Evolutionary conservation across 768 basidiomycete species (phyloP), one percentile per base, ranked within the genome.

Genomic region (Galerina sulciceps): DNA sequence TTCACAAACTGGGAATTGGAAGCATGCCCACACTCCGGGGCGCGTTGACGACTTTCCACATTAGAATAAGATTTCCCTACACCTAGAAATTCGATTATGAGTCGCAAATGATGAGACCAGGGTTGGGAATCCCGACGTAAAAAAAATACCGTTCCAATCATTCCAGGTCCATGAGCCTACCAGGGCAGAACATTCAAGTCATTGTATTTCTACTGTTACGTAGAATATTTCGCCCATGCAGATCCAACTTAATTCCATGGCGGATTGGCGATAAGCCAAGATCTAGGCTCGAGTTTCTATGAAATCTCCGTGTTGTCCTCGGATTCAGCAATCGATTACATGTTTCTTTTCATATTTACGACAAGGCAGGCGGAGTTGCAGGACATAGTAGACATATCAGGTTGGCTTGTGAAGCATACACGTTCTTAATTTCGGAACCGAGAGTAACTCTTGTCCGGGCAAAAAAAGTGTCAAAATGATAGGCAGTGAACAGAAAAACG

Each of bases 271-370:
- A 57, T 49, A 50, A 53, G 38, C n/a, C 38, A 55, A 31, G 37
- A 49, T 49, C 40, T 55, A 10, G 22, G 37, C 44, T 35, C 20
- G 42, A 18, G 42, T 36, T 42, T 43, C 45, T 40, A 22, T 40
- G 49, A 26, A 42, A 54, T 22, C 60, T 64, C 65, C 65, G 63
- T 61, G 65, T 56, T 59, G 37, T 67, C 65, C 65, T 64, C 63
- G 65, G 65, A 56, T 38, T 22, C 55, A 43, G 46, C 22, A 23
- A 46, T 17, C 43, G n/a, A 51, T 38, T 13, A 38, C 22, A 51
- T 51, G 23, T 11, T 51, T 51, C 37, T 38, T 38, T 51, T 35
- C 37, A 51, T 18, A 45, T 51, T 51, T 51, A 51, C 49, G 49
- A 51, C 36, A 51, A 38, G 20, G 18, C 23, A 38, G 26, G 26